Conservation (phyloP, 495 filamentous ascomycete genomes). For the Talaromyces trachyspermus region DNA sequence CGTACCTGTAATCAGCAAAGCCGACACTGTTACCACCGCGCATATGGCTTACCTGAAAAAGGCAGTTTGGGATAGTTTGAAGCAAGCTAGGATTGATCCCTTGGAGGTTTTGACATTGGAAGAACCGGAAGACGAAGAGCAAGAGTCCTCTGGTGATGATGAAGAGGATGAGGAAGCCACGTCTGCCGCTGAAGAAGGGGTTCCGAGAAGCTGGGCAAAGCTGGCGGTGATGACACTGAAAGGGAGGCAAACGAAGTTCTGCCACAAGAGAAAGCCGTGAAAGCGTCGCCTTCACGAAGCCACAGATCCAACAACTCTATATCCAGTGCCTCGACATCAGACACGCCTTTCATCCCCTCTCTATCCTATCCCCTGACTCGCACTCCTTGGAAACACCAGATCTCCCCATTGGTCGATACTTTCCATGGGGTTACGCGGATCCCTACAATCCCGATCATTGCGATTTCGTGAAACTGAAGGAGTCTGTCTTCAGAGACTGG, state of each 20-base stretch:
- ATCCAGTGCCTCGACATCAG: conserved; percentile 13
- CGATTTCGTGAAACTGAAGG: conserved; percentile 86
- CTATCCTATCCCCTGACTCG: conserved; percentile 86
- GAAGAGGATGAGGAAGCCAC: conserved; percentile 17
- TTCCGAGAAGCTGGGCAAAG: conserved; percentile 11
- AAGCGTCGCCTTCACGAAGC: conserved; percentile 22
- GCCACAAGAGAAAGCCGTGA: neutral
- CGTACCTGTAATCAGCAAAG: conserved; percentile 93
- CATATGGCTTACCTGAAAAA: conserved; percentile 93
- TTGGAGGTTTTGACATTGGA: conserved; percentile 79
- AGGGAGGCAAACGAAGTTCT: conserved; percentile 3
- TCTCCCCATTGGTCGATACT: conserved; percentile 64
- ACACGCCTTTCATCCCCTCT: conserved; percentile 59
- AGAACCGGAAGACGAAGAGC: conserved; percentile 58
- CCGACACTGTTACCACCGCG: conserved; percentile 85
- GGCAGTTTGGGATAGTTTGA: conserved; percentile 81
- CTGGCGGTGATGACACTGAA: conserved; percentile 3
- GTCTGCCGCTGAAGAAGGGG: conserved; percentile 16
- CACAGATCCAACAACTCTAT: conserved; percentile 18
- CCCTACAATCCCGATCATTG: conserved; percentile 87
- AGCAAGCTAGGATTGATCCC: conserved; percentile 79
- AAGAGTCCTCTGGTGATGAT: conserved; percentile 29
- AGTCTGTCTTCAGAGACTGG: conserved; percentile 91
- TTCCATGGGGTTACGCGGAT: conserved; percentile 95
- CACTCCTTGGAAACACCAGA: conserved; percentile 63